Evolutionary conservation across 106 monocot genomes (phyloP).

Genomic region (Apostasia shenzhenica): DNA sequence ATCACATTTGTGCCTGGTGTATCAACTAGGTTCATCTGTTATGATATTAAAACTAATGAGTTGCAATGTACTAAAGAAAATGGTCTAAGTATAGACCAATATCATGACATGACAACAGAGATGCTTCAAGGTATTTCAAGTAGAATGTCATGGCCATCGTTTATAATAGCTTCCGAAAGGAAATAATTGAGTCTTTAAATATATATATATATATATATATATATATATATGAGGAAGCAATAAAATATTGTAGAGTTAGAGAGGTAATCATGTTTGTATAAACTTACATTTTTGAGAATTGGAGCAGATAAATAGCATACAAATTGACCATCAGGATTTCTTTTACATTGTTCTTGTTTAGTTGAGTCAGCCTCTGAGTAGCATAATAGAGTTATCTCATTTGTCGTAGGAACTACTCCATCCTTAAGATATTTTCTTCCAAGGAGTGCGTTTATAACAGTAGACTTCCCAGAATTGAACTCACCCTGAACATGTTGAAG

Average conservation of each 20-base stretch:
- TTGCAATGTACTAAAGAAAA: background rate
- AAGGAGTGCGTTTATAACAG: slow-evolving; percentile 94
- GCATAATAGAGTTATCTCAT: slow-evolving; percentile 87
- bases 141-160: no score
- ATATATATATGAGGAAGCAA: background rate
- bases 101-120: background rate
- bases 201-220: no score
- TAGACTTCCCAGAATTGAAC: slow-evolving; percentile 97
- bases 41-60: slow-evolving; percentile 5
- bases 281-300: slow-evolving; percentile 83
- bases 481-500: slow-evolving; percentile 54
- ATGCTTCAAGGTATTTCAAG: background rate
- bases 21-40: slow-evolving; percentile 99
- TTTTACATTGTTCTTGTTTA: slow-evolving; percentile 76
- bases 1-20: slow-evolving; percentile 99
- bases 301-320: slow-evolving; percentile 81
- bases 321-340: slow-evolving; percentile 88
- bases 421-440: slow-evolving; percentile 86
- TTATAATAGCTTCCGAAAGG: no score
- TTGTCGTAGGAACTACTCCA: slow-evolving; percentile 94
- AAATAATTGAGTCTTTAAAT: no score
- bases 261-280: background rate
- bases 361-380: slow-evolving; percentile 62
- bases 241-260: background rate
- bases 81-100: background rate